Conservation (phyloP, 768 basidiomycete genomes). For the Boletus sensibilis region DNA sequence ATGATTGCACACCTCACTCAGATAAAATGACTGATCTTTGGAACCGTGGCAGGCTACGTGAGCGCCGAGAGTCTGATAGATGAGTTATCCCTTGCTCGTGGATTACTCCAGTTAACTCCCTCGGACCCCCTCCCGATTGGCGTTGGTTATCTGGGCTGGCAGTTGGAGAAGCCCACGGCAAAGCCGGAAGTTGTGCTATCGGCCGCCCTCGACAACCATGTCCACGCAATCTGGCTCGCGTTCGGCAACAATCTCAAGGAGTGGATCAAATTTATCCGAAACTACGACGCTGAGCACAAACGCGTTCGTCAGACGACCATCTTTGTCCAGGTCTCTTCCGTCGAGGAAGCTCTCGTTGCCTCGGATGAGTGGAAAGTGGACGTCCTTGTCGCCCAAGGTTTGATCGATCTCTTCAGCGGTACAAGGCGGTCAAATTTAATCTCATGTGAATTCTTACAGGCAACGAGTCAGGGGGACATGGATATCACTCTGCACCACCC, state of each 20-base stretch:
- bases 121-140: slow-evolving; percentile 54
- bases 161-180: slow-evolving; percentile 51
- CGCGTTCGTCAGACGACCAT: slow-evolving; percentile 48
- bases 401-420: not conserved
- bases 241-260: slow-evolving; percentile 57
- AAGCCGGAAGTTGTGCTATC: slow-evolving; percentile 44
- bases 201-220: slow-evolving; percentile 50
- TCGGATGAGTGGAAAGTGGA: slow-evolving; percentile 69
- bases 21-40: slow-evolving; percentile 1
- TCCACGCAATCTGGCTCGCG: slow-evolving; percentile 72
- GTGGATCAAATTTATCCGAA: slow-evolving; percentile 64
- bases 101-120: slow-evolving; percentile 35
- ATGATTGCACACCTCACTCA: not conserved
- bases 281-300: slow-evolving; percentile 46
- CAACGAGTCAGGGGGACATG: slow-evolving; percentile 80
- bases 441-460: slow-evolving; percentile 41
- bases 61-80: slow-evolving; percentile 42
- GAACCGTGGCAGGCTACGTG: slow-evolving; percentile 43
- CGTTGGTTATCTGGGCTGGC: slow-evolving; percentile 74
- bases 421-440: not conserved
- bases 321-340: slow-evolving; percentile 64
- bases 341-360: slow-evolving; percentile 58
- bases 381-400: slow-evolving; percentile 78
- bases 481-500: slow-evolving; percentile 53
- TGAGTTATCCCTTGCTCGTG: slow-evolving; percentile 56